These are phyloP conservation scores for Aegilops sharonensis DNA, from an alignment of 176 grass and related monocot species.

Conservation along the genomic window DNA sequence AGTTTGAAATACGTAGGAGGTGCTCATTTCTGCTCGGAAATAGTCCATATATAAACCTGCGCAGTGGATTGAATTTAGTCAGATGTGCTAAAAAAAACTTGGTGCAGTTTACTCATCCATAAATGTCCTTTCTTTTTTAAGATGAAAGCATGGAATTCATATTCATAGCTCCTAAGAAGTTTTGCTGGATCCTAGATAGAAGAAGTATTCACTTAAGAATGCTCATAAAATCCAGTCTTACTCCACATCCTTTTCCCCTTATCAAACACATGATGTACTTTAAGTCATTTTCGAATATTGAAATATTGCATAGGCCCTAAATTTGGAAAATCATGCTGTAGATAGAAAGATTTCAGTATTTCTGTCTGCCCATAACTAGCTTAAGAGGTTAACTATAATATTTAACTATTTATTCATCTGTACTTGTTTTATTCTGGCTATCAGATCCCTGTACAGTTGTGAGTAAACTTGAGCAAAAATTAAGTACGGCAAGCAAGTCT, in stretches of 20 bases:
- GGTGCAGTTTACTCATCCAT: neutral
- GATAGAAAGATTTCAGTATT: constrained; percentile 11
- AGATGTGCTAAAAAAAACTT: neutral
- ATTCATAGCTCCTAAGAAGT: neutral
- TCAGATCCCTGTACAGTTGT: neutral
- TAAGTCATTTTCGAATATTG: neutral
- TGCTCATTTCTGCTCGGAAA: neutral
- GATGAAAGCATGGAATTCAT: neutral
- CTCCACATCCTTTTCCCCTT: neutral
- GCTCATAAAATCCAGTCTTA: neutral
- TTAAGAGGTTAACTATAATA: constrained; percentile 1
- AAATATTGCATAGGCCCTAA: neutral
- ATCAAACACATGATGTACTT: neutral
- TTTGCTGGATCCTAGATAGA: constrained; percentile 14
- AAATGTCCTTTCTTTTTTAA: neutral
- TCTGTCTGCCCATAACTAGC: neutral
- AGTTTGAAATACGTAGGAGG: neutral
- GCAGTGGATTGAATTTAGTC: neutral
- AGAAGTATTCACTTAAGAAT: neutral
- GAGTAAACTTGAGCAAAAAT: neutral
- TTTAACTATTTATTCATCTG: neutral
- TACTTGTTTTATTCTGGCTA: constrained; percentile 8
- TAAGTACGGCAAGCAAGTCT: neutral
- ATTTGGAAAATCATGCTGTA: neutral
- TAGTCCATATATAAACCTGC: constrained; percentile 11